Evolutionary conservation across 106 monocot genomes (phyloP), one percentile per base, ranked within the genome.

Genomic region (Agapanthus africanus): DNA sequence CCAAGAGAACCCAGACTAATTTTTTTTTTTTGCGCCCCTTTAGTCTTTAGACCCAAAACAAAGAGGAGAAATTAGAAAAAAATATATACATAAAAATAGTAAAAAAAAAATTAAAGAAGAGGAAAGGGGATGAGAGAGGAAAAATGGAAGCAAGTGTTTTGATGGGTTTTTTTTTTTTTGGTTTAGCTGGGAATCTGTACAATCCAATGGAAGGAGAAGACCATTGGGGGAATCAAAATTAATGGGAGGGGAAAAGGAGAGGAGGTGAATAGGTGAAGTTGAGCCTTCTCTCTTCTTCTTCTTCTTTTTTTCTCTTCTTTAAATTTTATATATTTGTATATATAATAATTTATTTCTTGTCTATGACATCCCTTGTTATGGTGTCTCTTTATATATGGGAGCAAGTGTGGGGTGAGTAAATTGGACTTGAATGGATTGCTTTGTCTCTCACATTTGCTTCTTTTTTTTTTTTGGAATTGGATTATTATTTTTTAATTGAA

Each of bases 181-280:
- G n/a, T n/a, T 68, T 67, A 75, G 79, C 40, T 74, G 46, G 70
- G 77, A 77, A 87, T 73, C 56, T 79, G 76, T 73, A 74, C 79
- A 89, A 74, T 54, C 73, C 68, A 79, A 78, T 71, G 80, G 79
- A 67, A 74, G 72, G 61, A 67, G 72, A 51, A 73, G 73, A 78
- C 59, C 73, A 66, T 32, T 63, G 44, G 70, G 54, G 40, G 74
- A 74, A 74, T 75, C 57, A 74, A 79, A 82, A 44, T 79, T 74
- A 76, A 82, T 73, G 68, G 66, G 37, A 52, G 63, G 61, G 62
- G 41, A 78, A 78, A 78, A 54, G 54, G 70, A 31, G 68, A 56
- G 66, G 81, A 79, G 73, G 73, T 78, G 70, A 77, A 70, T 66
- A 77, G 82, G 69, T 64, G 39, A 39, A 37, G 38, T 19, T 15